phyloP scores from a whole-genome alignment of 2,329 filamentous ascomycete genomes.

The Beauveria bassiana region DNA sequence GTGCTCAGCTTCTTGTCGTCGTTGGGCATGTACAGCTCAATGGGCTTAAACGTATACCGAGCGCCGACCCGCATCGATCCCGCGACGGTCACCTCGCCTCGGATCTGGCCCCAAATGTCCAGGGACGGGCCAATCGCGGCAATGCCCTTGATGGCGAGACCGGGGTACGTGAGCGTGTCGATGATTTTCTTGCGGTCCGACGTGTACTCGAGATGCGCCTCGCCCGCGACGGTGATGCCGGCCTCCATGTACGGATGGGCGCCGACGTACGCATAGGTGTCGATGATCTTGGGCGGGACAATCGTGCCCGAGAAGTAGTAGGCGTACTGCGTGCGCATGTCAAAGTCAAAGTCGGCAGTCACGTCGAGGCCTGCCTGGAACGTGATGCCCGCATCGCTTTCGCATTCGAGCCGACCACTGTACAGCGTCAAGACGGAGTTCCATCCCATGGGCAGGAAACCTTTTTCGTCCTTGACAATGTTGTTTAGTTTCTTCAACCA shows the following conservation, averaged over 20 bases:
- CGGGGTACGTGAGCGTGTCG: conserved; percentile 13
- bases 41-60: background rate
- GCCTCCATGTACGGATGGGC: conserved; percentile 5
- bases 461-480: conserved; percentile 10
- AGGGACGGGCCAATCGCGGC: conserved; percentile 16
- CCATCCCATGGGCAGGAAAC: conserved; percentile 12
- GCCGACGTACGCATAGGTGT: conserved; percentile 13
- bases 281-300: conserved; percentile 11
- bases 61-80: background rate
- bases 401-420: background rate
- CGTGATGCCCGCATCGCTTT: conserved; percentile 3
- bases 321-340: conserved; percentile 14
- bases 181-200: conserved; percentile 10
- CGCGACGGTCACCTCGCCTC: conserved; percentile 1
- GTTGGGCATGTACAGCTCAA: background rate
- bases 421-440: conserved; percentile 11
- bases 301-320: conserved; percentile 15
- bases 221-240: conserved; percentile 10
- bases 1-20: background rate
- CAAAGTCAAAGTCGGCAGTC: background rate
- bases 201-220: conserved; percentile 5
- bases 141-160: conserved; percentile 14
- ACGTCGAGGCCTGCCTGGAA: background rate
- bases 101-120: conserved; percentile 13
- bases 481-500: conserved; percentile 15